A percentile compares a stretch with the other conserved stretches of the same genome.
Conservation (phyloP, 768 basidiomycete genomes). For the Boletus fagicola region DNA sequence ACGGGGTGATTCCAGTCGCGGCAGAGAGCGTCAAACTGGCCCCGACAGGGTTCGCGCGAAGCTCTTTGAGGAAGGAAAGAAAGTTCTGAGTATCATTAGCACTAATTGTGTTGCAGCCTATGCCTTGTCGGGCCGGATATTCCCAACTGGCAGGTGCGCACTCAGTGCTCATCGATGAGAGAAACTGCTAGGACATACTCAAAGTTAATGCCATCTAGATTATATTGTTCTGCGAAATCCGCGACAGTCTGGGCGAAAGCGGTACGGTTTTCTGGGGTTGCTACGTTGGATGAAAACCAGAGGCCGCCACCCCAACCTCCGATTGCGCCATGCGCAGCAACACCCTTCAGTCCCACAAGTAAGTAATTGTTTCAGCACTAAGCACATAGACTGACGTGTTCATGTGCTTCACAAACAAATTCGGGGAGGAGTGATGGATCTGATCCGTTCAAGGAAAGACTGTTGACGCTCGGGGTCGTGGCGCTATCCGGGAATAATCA, state of each 20-base stretch:
- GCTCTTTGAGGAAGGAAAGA: slow-evolving; percentile 67
- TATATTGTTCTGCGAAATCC: slow-evolving; percentile 46
- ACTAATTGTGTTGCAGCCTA: slow-evolving; percentile 64
- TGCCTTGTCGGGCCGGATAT: slow-evolving; percentile 66
- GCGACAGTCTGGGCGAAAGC: slow-evolving; percentile 62
- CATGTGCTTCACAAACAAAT: too few relatives aligned
- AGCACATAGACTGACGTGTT: too few relatives aligned
- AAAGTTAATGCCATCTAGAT: slow-evolving; percentile 53
- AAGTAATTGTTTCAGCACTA: too few relatives aligned
- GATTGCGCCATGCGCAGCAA: slow-evolving; percentile 56
- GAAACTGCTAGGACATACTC: slow-evolving; percentile 18
- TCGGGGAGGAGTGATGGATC: too few relatives aligned
- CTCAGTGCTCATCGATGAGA: background rate
- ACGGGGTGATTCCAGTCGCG: slow-evolving; percentile 66
- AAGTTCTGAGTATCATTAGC: slow-evolving; percentile 70
- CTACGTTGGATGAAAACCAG: slow-evolving; percentile 63
- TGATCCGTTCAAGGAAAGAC: too few relatives aligned
- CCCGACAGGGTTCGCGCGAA: slow-evolving; percentile 53
- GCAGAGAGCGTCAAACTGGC: slow-evolving; percentile 63
- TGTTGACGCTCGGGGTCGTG: too few relatives aligned
- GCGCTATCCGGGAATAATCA: too few relatives aligned
- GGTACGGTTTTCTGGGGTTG: slow-evolving; percentile 54
- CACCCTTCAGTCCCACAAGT: slow-evolving; percentile 37
- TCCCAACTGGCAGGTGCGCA: slow-evolving; percentile 67
- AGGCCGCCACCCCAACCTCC: slow-evolving; percentile 70